Conservation (phyloP, 371 early-diverging fungal species). For the Mucor irregularis region DNA sequence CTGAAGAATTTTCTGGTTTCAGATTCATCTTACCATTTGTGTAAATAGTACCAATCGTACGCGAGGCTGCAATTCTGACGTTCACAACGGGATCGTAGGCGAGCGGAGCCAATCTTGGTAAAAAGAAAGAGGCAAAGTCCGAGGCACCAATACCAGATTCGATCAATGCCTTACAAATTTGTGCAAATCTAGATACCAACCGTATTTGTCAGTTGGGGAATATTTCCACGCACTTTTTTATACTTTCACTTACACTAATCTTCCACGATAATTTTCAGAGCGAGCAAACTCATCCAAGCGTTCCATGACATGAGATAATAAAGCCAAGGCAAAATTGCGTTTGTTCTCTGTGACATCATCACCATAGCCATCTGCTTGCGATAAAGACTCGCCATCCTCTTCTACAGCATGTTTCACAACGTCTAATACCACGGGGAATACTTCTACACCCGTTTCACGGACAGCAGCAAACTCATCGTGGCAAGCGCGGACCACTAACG, state of each 20-base stretch:
- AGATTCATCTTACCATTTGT: conserved; percentile 24
- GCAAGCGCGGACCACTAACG: conserved; percentile 56
- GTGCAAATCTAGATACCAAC: conserved; percentile 27
- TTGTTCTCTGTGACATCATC: conserved; percentile 37
- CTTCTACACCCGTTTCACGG: conserved; percentile 55
- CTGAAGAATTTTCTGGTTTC: too few species aligned
- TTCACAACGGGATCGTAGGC: conserved; percentile 39
- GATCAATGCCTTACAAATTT: conserved; percentile 37
- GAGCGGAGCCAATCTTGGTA: conserved; percentile 32
- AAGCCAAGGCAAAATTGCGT: conserved; percentile 38
- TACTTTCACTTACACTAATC: conserved; percentile 35
- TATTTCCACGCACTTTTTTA: background rate
- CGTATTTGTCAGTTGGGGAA: too few species aligned
- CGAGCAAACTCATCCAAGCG: conserved; percentile 47
- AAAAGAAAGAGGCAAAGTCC: conserved; percentile 36
- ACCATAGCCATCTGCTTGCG: conserved; percentile 30
- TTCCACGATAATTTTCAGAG: conserved; percentile 41
- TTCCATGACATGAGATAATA: conserved; percentile 52
- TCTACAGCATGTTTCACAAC: conserved; percentile 51
- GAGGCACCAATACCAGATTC: conserved; percentile 30
- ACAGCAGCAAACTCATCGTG: conserved; percentile 60
- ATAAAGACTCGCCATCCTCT: conserved; percentile 45
- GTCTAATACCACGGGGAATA: conserved; percentile 51
- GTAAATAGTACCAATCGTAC: conserved; percentile 27
- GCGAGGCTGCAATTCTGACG: conserved; percentile 42